Percentiles rank a stretch among this genome's conserved stretches.
These are phyloP conservation scores for Ammopiptanthus mongolicus DNA, from an alignment of 306 rosid genomes.

Conservation along the genomic window DNA sequence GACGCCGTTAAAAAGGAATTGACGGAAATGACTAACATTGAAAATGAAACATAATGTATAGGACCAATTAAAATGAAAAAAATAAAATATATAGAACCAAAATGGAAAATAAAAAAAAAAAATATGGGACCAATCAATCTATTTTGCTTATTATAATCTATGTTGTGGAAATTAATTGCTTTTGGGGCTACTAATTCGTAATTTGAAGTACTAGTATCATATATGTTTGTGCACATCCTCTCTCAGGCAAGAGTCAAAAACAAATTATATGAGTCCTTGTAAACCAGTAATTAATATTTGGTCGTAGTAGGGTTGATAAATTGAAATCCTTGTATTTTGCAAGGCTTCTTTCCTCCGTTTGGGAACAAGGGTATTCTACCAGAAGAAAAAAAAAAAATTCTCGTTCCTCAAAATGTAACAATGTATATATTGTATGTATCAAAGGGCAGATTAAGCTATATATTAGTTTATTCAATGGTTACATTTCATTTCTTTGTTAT, in stretches of 20 bases:
- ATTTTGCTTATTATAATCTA: conserved; percentile 17
- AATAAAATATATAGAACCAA: too few relatives aligned
- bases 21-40: too few relatives aligned
- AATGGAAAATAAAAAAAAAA: too few relatives aligned
- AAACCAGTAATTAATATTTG: neutral
- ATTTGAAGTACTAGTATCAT: neutral
- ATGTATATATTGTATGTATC: too few relatives aligned
- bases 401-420: neutral
- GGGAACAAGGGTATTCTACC: neutral
- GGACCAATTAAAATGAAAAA: too few relatives aligned
- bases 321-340: neutral
- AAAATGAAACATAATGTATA: too few relatives aligned
- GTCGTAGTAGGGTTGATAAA: neutral
- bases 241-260: conserved; percentile 29
- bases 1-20: too few relatives aligned
- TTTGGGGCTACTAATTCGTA: conserved; percentile 20
- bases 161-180: conserved; percentile 8
- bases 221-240: conserved; percentile 18
- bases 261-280: conserved; percentile 29
- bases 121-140: too few relatives aligned
- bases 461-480: too few relatives aligned
- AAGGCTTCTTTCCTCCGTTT: neutral
- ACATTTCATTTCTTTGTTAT: too few relatives aligned
- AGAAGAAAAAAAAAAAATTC: neutral
- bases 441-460: too few relatives aligned